Evolutionary conservation across 768 basidiomycete genomes (phyloP), one percentile per base, ranked within the genome.

Genomic region (Russula ochroleuca): DNA sequence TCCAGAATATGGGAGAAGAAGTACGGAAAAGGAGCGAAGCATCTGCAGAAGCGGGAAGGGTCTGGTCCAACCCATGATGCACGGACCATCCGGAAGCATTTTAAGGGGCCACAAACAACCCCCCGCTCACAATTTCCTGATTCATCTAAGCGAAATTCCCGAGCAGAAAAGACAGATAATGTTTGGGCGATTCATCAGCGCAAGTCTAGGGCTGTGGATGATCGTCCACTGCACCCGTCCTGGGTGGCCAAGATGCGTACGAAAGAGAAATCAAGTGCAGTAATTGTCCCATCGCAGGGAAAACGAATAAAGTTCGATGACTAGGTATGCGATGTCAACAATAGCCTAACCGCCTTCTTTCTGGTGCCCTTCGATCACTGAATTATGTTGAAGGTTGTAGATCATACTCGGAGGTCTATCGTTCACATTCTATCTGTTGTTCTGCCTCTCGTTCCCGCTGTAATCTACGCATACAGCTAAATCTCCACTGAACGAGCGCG

Each of bases 1-100:
- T 43, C 43, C 57, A 98, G 95, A 2, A 97, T 98, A 68, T 98
- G 96, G 95, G 96, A 98, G 76, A 95, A 94, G 77, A 98, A 94
- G 74, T 98, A 85, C 69, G 96, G 96, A 53, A 83, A 79, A 64
- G 84, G 86, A 65, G 95, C 96, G 25, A 97, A 96, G 72, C 96
- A 98, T 73, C 82, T 95, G 75, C 88, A 89, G 75, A 88, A 85
- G 68, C 73, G 77, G 64, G 72, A 70, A 48, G 70, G 47, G 49
- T 41, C 49, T n/a, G 53, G 41, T 8, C 10, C 25, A 41, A 57
- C 59, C 41, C 19, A 54, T 14, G 50, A 43, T 49, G 52, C 15
- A 9, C 47, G 40, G n/a, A 45, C 54, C 10, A n/a, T 13, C 49
- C 41, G 21, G 48, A 66, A 35, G 21, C 48, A 23, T 52, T 38